Base-by-base conservation (phyloP, 2,329 filamentous ascomycete species). In the Penicillium sp. region DNA sequence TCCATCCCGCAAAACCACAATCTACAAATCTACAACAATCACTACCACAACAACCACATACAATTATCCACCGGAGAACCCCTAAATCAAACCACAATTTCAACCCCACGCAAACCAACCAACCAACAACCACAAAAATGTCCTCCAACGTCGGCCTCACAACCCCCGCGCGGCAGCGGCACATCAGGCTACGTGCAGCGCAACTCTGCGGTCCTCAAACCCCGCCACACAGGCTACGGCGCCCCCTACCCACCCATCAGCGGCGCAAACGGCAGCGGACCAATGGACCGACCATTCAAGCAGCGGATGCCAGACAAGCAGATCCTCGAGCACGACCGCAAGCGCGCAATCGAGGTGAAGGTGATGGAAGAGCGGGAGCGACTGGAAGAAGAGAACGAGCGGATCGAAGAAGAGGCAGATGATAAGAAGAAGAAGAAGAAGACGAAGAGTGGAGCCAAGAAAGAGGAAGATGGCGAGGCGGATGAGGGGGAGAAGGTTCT, bases 101-200 rank as follows among this genome's bases (percentile, higher is more conserved):
- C 12, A 33, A 15, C 31, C 31, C 31, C 2, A 33, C 33, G 2
- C 15, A 38, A 58, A 45, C 29, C 42, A 39, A 42, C 21, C 45
- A 15, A 1, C 43, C 38, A 50, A 23, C 15, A 25, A 48, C 23
- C 23, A 42, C n/a, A 48, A 70, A 35, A 67, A 97, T 97, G 94
- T 94, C 93, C 60, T 92, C 94, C 65, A 99, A 99, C 79, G 94
- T 99, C 71, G 96, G 94, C 57, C 91, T 99, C 69, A 87, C 89
- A 57, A 99, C 94, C 5, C 5, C 94, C 94, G 3, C 89, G 94
- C 70, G 94, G 94, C 66, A 96, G 90, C 73, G 94, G 94, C 48
- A 99, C 94, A 57, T 97, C 93, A 1, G 94, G 94, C 73, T 97
- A 97, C 75, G 93, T 99, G 56, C 93, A 97, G 78, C 91, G 92